Conservation (phyloP, 2,329 filamentous ascomycete genomes). For the Alternaria sp. region DNA sequence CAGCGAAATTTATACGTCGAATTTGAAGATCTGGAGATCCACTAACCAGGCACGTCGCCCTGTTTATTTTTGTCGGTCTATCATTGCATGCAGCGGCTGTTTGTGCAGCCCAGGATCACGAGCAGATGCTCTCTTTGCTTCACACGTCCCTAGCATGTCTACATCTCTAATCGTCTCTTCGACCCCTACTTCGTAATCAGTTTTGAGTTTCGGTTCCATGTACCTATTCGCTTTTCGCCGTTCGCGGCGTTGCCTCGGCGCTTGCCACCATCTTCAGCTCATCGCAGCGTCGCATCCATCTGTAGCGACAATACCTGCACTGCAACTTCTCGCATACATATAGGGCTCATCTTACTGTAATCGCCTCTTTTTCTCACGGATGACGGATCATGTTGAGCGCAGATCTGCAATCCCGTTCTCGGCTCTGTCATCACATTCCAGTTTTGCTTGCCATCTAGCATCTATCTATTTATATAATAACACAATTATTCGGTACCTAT, state of each 20-base stretch:
- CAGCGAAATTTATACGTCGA: conserved; percentile 49
- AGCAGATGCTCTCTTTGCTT: background rate
- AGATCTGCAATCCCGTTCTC: background rate
- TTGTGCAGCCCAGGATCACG: background rate
- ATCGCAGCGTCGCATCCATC: background rate
- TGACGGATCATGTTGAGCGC: conserved; percentile 9
- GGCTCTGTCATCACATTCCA: background rate
- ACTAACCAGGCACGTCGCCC: conserved; percentile 17
- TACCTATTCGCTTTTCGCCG: conserved; percentile 9
- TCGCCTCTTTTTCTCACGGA: conserved; percentile 13
- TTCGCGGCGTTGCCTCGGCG: background rate
- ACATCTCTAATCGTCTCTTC: background rate
- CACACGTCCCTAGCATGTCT: background rate
- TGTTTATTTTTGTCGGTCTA: background rate
- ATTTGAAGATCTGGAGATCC: conserved; percentile 52
- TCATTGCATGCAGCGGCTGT: background rate
- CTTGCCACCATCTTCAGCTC: background rate
- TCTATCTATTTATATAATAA: background rate
- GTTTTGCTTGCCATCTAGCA: background rate
- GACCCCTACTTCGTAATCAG: background rate
- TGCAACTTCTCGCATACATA: background rate
- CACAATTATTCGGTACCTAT: background rate
- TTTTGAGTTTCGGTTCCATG: background rate
- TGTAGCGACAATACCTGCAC: background rate
- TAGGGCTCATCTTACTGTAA: background rate